Base-by-base conservation (phyloP, 495 filamentous ascomycete species). In the Aspergillus sclerotiicarbonarius region DNA sequence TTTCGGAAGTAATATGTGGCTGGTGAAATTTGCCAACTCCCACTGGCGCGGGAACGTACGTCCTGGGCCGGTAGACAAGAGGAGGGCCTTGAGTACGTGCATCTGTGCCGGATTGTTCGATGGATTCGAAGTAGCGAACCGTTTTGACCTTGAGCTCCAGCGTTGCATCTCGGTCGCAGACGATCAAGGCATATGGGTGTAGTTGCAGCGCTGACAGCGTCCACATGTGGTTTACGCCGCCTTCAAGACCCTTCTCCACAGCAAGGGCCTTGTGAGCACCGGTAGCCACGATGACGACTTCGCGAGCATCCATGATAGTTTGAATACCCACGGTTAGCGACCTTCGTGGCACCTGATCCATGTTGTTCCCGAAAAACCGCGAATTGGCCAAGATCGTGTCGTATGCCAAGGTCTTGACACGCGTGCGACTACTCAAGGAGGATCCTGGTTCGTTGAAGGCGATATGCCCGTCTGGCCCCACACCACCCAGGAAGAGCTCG, bases 401-500 rank as follows among this genome's bases (percentile, higher is more conserved):
- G 64, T 92, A 91, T 7, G 90, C 88, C 35, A 95, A 75, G 1
- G 90, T 93, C 81, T 93, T 93, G 63, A 92, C 89, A 45, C 90
- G 82, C 5, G 90, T 93, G 41, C 89, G 81, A 21, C 87, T 91
- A 59, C 82, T 85, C 53, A 95, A 73, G 54, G 87, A 90, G 4
- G 88, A 91, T 9, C 90, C 90, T 18, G 90, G 90, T 73, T 95
- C 90, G 70, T 95, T 93, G 80, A 95, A 93, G 39, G 90, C 90
- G 57, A 95, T 89, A 69, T 95, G 90, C 8, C 90, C 90, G 67
- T 95, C 90, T 37, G 89, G 87, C 43, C 90, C 90, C 44, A 95
- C 89, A 35, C 90, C 90, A 13, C 88, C 90, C 0, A 95, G 80
- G 73, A 93, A 95, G 25, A 95, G 82, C 66, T 93, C 89, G 55